Conservation (phyloP, 441 rosid genomes). For the Eutrema salsugineum region DNA sequence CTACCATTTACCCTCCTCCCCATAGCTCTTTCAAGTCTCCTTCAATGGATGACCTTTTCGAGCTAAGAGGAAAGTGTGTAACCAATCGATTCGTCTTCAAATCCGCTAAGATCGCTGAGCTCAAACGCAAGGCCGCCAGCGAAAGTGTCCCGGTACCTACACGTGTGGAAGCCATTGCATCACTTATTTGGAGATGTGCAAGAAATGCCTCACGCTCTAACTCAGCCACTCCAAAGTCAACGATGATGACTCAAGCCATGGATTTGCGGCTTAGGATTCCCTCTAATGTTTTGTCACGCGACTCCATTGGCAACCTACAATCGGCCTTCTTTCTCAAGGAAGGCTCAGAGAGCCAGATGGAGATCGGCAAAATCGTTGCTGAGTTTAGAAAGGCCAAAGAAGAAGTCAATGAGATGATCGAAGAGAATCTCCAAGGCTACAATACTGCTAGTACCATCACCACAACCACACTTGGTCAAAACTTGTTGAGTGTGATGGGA, state of each 20-base stretch:
- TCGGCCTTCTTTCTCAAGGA: not conserved
- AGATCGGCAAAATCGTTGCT: not conserved
- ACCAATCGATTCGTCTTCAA: conserved; percentile 33
- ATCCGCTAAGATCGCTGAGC: conserved; percentile 10
- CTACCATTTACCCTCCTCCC: not conserved
- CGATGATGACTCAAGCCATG: not conserved
- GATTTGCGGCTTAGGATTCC: not conserved
- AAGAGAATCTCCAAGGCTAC: not conserved
- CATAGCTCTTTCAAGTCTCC: not conserved
- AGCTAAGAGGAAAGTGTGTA: not conserved
- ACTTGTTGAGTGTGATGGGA: not conserved
- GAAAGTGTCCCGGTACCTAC: conserved; percentile 23
- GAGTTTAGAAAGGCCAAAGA: not conserved
- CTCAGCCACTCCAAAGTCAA: not conserved
- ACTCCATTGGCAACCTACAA: not conserved
- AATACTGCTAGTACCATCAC: not conserved
- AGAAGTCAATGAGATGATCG: not conserved
- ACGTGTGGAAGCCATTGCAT: conserved; percentile 37
- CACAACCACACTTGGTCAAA: not conserved
- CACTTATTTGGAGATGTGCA: conserved; percentile 35
- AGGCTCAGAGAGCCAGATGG: not conserved
- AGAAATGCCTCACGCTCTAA: conserved; percentile 13
- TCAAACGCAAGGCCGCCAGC: conserved; percentile 3
- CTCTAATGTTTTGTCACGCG: not conserved
- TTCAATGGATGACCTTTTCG: too few species aligned